A percentile compares a stretch with the other conserved stretches of the same genome.
Evolutionary conservation across 192 early-diverging fungal species (phyloP).

Genomic region (Backusella tarrabulga): DNA sequence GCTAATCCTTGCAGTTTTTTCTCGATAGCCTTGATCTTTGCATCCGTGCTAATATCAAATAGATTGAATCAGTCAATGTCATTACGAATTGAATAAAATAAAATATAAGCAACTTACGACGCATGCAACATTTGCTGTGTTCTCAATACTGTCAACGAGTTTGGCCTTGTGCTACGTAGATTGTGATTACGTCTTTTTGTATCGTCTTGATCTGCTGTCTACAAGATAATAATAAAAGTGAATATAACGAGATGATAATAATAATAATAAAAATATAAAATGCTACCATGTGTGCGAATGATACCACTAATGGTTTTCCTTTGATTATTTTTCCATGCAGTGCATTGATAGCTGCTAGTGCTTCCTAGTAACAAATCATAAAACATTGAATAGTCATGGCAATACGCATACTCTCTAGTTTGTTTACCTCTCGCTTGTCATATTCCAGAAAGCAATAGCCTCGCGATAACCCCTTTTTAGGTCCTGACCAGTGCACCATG

Average conservation of each 20-base stretch:
- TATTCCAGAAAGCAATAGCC: slow-evolving; percentile 76
- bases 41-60: slow-evolving; percentile 42
- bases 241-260: neutral
- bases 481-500: slow-evolving; percentile 64
- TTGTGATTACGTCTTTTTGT: slow-evolving; percentile 27
- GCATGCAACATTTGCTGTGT: slow-evolving; percentile 48
- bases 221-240: neutral
- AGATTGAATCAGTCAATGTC: neutral
- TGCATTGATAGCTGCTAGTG: slow-evolving; percentile 49
- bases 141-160: slow-evolving; percentile 43
- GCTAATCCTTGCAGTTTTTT: slow-evolving; percentile 57
- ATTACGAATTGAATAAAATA: neutral
- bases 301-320: slow-evolving; percentile 57
- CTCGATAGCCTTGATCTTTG: slow-evolving; percentile 68
- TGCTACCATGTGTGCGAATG: slow-evolving; percentile 54
- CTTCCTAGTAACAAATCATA: slow-evolving; percentile 35
- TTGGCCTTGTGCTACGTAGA: slow-evolving; percentile 36
- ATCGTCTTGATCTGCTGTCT: slow-evolving; percentile 46
- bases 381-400: neutral
- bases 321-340: slow-evolving; percentile 57
- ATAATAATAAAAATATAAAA: neutral
- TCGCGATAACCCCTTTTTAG: slow-evolving; percentile 61
- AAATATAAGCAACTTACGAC: slow-evolving; percentile 16
- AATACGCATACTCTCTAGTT: neutral
- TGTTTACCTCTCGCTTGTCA: slow-evolving; percentile 40